Percentiles rank a stretch among this genome's conserved stretches.
These are phyloP conservation scores for Xerocomus amazonicus DNA, from an alignment of 1,284 basidiomycete genomes.

Conservation along the genomic window DNA sequence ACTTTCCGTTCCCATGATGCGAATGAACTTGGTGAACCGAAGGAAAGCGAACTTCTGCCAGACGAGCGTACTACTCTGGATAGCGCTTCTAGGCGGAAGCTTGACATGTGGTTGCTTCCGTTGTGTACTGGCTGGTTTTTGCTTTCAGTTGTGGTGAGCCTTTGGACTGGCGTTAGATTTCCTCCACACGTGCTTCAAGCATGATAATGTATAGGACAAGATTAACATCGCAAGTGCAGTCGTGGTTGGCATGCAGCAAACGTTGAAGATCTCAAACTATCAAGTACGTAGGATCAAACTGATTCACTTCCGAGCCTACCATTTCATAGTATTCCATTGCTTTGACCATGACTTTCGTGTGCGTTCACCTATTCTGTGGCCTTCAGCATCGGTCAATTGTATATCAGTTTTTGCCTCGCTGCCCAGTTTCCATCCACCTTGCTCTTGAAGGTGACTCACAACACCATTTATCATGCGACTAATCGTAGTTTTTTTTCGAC, in stretches of 20 bases:
- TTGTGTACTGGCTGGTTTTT: slow-evolving; percentile 48
- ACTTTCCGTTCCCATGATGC: not conserved
- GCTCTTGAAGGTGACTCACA: slow-evolving; percentile 44
- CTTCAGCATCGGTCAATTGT: slow-evolving; percentile 1
- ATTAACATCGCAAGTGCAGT: slow-evolving; percentile 60
- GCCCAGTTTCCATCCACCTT: slow-evolving; percentile 58
- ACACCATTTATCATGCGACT: too few relatives aligned
- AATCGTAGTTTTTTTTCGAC: not conserved
- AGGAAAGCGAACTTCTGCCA: slow-evolving; percentile 8
- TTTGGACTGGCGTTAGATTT: not conserved
- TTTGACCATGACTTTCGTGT: slow-evolving; percentile 52
- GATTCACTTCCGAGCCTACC: not conserved
- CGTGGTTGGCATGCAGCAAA: slow-evolving; percentile 54
- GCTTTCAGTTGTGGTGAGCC: slow-evolving; percentile 45
- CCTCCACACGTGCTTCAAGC: not conserved
- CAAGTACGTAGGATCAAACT: slow-evolving; percentile 29
- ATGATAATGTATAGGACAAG: slow-evolving; percentile 22
- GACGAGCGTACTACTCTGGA: slow-evolving; percentile 25
- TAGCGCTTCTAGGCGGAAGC: slow-evolving; percentile 43
- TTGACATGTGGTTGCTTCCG: slow-evolving; percentile 48
- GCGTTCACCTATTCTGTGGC: slow-evolving; percentile 14
- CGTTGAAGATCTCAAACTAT: slow-evolving; percentile 48
- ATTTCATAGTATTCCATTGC: slow-evolving; percentile 43
- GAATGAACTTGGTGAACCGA: slow-evolving; percentile 1
- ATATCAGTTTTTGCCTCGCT: slow-evolving; percentile 49